Evolutionary conservation across 2,329 filamentous ascomycete species (phyloP).

Genomic region (Cordyceps farinosa): DNA sequence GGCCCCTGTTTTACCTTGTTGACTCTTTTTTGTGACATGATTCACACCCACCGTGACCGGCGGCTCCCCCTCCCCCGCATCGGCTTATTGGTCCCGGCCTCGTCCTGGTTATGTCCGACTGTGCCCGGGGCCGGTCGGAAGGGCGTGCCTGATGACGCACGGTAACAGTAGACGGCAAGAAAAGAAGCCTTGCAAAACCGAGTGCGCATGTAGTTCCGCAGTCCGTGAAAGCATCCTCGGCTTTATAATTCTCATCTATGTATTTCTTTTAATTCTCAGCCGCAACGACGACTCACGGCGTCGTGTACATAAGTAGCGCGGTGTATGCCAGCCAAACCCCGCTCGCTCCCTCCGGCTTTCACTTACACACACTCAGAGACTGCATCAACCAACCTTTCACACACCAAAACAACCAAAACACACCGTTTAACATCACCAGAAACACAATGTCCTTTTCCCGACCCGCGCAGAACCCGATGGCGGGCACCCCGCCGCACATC

Average conservation of each 20-base stretch:
- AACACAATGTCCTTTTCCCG: background rate
- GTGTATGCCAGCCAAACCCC: no score
- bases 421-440: no score
- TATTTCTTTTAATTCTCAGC: background rate
- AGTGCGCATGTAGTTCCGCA: background rate
- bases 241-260: background rate
- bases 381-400: background rate
- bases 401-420: background rate
- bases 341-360: background rate
- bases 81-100: background rate
- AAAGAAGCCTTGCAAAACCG: background rate
- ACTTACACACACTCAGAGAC: background rate
- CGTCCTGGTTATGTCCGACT: background rate
- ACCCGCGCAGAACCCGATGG: constrained; percentile 17
- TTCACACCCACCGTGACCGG: background rate
- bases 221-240: background rate
- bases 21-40: background rate
- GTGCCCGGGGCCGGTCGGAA: background rate
- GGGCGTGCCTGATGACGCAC: background rate
- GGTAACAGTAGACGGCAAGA: background rate
- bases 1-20: background rate
- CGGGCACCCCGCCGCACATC: constrained; percentile 18
- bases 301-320: background rate
- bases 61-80: no score
- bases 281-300: no score